phyloP scores from a whole-genome alignment of 2,329 filamentous ascomycete species.

The Fusarium cyanostomum region DNA sequence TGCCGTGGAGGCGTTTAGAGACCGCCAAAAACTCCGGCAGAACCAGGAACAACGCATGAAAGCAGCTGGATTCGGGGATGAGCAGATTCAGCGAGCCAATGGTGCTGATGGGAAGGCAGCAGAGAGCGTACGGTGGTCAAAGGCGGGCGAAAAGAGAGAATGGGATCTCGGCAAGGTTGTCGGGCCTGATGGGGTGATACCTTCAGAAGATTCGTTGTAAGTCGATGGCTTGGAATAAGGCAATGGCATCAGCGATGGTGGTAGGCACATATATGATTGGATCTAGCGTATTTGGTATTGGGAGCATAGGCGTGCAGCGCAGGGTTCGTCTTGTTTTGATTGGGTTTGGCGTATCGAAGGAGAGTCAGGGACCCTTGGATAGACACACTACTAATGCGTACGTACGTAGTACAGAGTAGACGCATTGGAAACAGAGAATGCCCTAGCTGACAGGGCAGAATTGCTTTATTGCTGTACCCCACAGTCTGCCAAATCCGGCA shows the following conservation, averaged over 20 bases:
- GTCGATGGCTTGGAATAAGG: slow-evolving; percentile 9
- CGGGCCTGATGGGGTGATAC: slow-evolving; percentile 23
- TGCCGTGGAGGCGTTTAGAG: slow-evolving; percentile 78
- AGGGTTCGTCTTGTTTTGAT: slow-evolving; percentile 18
- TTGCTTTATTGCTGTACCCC: slow-evolving; percentile 3
- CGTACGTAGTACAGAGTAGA: background rate
- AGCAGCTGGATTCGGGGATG: slow-evolving; percentile 80
- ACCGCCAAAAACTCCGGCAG: slow-evolving; percentile 80
- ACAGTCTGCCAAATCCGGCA: slow-evolving; percentile 18
- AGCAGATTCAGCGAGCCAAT: slow-evolving; percentile 71
- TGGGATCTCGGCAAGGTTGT: slow-evolving; percentile 66
- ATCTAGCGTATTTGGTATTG: slow-evolving; percentile 9
- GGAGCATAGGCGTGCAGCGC: background rate
- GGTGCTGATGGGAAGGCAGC: slow-evolving; percentile 66
- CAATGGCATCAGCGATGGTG: slow-evolving; percentile 7
- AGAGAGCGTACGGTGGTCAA: slow-evolving; percentile 78
- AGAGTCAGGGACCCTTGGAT: background rate
- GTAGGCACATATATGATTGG: slow-evolving; percentile 22
- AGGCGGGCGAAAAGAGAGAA: slow-evolving; percentile 69
- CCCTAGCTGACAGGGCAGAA: background rate
- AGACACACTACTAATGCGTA: background rate
- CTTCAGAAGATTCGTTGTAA: slow-evolving; percentile 17
- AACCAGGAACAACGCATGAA: slow-evolving; percentile 80
- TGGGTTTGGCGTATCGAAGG: slow-evolving; percentile 2
- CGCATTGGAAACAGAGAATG: slow-evolving; percentile 4